phyloP scores from a whole-genome alignment of 208 protist genomes.

The Wallacemonas collosoma region DNA sequence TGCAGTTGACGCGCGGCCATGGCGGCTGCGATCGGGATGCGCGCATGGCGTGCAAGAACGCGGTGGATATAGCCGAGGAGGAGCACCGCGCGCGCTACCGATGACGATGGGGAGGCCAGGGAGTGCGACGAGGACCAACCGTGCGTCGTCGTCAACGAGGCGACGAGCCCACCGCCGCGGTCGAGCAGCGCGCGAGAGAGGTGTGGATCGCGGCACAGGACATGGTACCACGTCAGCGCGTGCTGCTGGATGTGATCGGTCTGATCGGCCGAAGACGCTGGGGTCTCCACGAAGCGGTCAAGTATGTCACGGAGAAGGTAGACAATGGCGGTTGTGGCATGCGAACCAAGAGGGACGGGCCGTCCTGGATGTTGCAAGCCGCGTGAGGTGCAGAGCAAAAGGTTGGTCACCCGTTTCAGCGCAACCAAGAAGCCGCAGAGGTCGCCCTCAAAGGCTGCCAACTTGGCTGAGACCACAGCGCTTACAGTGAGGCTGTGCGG shows the following conservation, averaged over 20 bases:
- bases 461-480: slow-evolving; percentile 1
- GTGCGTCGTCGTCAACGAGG: slow-evolving; percentile 16
- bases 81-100: slow-evolving; percentile 17
- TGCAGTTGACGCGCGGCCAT: slow-evolving; percentile 45
- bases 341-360: not conserved
- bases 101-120: not conserved
- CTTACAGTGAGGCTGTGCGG: not conserved
- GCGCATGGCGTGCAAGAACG: slow-evolving; percentile 29
- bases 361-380: not conserved
- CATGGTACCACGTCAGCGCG: slow-evolving; percentile 24
- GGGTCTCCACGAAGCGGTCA: not conserved
- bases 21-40: slow-evolving; percentile 51
- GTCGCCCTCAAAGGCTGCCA: not conserved
- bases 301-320: slow-evolving; percentile 13
- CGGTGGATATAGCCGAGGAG: slow-evolving; percentile 45
- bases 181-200: slow-evolving; percentile 26
- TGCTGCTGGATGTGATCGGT: not conserved
- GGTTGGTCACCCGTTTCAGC: not conserved
- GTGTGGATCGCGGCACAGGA: slow-evolving; percentile 21
- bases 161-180: slow-evolving; percentile 18
- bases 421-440: not conserved
- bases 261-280: not conserved
- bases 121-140: not conserved
- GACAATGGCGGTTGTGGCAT: not conserved
- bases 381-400: not conserved